Evolutionary conservation across 2,329 filamentous ascomycete genomes (phyloP).

Genomic region (Fusarium heterosporum): DNA sequence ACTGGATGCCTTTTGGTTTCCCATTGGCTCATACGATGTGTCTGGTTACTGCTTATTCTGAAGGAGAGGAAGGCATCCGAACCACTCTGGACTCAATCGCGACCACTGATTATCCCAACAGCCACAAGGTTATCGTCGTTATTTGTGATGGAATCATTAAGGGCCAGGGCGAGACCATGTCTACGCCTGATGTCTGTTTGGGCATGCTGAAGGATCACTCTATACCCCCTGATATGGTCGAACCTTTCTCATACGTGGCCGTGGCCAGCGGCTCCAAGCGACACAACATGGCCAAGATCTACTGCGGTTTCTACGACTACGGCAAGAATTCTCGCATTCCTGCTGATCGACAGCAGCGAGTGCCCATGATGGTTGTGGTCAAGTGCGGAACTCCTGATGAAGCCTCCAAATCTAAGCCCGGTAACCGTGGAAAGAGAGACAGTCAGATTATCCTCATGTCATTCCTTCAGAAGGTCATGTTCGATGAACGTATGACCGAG

Average conservation of each 20-base stretch:
- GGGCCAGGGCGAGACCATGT: conserved; percentile 86
- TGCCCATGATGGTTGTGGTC: conserved; percentile 96
- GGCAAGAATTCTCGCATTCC: conserved; percentile 84
- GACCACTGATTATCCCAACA: conserved; percentile 98
- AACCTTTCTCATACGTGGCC: conserved; percentile 94
- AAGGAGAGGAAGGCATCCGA: conserved; percentile 90
- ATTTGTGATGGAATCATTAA: conserved; percentile 99
- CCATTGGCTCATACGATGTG: conserved; percentile 94
- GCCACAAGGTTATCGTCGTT: conserved; percentile 95
- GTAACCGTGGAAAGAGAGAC: conserved; percentile 98
- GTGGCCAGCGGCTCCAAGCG: conserved; percentile 95
- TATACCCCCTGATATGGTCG: conserved; percentile 81
- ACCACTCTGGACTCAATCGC: conserved; percentile 96
- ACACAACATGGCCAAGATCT: conserved; percentile 99
- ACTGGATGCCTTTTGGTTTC: conserved; percentile 98
- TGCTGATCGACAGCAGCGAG: conserved; percentile 89
- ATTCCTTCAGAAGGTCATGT: conserved; percentile 99
- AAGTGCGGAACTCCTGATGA: conserved; percentile 96
- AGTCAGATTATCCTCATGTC: conserved; percentile 99
- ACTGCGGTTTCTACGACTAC: conserved; percentile 98
- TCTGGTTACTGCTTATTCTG: conserved; percentile 95
- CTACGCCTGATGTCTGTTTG: conserved; percentile 90
- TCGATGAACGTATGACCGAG: conserved; percentile 99
- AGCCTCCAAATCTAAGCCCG: conserved; percentile 82
- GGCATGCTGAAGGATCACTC: conserved; percentile 96